Evolutionary conservation across 345 rosid genomes (phyloP).

Genomic region (Lagerstroemia speciosa): DNA sequence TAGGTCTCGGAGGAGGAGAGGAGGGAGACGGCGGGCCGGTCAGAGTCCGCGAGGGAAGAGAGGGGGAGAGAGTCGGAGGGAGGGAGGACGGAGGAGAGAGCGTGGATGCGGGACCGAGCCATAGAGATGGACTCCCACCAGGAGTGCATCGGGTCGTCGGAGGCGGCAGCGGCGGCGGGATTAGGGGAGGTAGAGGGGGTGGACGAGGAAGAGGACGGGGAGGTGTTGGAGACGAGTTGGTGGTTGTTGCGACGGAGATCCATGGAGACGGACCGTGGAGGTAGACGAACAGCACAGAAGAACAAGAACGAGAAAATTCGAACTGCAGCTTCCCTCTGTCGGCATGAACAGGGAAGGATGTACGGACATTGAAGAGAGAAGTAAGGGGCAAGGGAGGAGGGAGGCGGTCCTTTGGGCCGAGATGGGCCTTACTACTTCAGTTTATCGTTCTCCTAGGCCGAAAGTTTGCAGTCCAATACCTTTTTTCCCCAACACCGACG

Average conservation of each 20-base stretch:
- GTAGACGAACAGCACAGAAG: background rate
- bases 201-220: conserved; percentile 38
- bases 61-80: conserved; percentile 30
- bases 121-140: conserved; percentile 98
- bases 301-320: background rate
- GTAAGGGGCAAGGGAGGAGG: background rate
- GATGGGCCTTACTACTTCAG: background rate
- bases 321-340: background rate
- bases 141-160: conserved; percentile 68
- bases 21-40: conserved; percentile 83
- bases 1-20: conserved; percentile 70
- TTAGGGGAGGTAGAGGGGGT: conserved; percentile 37
- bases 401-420: background rate
- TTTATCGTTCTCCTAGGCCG: too few species aligned
- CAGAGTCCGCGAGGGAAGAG: conserved; percentile 81
- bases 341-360: background rate
- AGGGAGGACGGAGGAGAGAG: conserved; percentile 60
- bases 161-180: conserved; percentile 12
- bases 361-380: too few species aligned
- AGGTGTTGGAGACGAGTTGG: conserved; percentile 16
- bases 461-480: too few species aligned
- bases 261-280: conserved; percentile 1
- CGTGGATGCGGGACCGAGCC: conserved; percentile 68
- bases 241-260: conserved; percentile 22
- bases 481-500: too few species aligned